Percentiles rank a stretch among this genome's conserved stretches.
These are phyloP conservation scores for Aristolochia contorta DNA, from an alignment of 164 flowering plant genomes.

Conservation along the genomic window DNA sequence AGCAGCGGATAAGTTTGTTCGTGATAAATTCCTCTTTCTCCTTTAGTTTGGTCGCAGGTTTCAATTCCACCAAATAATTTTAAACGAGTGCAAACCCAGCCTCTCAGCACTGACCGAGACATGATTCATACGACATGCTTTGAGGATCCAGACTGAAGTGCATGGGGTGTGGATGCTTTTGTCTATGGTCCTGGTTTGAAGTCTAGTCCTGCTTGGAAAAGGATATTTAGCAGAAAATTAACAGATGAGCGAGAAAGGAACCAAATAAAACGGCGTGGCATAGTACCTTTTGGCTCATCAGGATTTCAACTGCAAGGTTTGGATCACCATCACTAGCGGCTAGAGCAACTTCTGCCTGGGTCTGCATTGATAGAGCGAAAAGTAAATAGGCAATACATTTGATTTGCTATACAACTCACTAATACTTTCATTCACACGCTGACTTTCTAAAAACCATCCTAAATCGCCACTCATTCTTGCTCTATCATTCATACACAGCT, in stretches of 20 bases:
- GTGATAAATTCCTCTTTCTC: too few species aligned
- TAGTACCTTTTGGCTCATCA: conserved; percentile 81
- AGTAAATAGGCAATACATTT: background rate
- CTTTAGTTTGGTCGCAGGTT: too few species aligned
- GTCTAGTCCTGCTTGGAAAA: conserved; percentile 13
- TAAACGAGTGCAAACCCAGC: too few species aligned
- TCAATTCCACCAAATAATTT: too few species aligned
- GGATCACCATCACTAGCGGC: conserved; percentile 91
- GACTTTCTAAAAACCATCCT: too few species aligned
- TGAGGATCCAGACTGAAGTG: too few species aligned
- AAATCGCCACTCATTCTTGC: background rate
- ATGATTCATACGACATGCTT: too few species aligned
- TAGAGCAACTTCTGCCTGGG: conserved; percentile 91
- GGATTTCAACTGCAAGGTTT: conserved; percentile 81
- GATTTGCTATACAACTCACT: background rate
- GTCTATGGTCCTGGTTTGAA: background rate
- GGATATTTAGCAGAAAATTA: background rate
- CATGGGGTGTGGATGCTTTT: too few species aligned
- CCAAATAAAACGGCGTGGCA: background rate
- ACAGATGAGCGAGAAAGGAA: background rate
- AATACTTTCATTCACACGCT: too few species aligned
- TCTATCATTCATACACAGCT: background rate
- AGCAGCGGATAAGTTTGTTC: too few species aligned
- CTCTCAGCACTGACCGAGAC: too few species aligned
- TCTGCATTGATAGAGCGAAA: conserved; percentile 35